Conservation (phyloP, 768 basidiomycete genomes). For the Panus rudis region DNA sequence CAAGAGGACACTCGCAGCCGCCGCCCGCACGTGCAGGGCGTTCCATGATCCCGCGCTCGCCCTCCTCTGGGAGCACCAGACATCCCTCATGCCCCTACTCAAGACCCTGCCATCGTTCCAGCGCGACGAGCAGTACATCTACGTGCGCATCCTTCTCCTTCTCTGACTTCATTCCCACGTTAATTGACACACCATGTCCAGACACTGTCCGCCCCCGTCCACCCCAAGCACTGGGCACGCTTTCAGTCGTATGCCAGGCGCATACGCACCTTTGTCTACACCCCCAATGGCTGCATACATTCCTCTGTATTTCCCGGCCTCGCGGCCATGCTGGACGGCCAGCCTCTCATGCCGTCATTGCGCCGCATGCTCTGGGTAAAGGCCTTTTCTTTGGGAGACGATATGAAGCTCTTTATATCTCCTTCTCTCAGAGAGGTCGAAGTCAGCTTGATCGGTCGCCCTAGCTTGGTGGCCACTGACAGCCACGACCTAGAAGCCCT, state of each 20-base stretch:
- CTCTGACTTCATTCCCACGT: background rate
- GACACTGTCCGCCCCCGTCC: background rate
- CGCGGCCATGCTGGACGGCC: background rate
- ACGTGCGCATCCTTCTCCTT: too few relatives aligned
- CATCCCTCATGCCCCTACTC: conserved; percentile 3
- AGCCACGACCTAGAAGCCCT: background rate
- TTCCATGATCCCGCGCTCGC: conserved; percentile 3
- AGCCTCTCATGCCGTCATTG: background rate
- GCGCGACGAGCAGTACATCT: too few relatives aligned
- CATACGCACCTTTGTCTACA: background rate
- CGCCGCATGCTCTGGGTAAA: background rate
- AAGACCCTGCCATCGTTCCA: background rate
- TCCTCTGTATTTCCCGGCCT: background rate
- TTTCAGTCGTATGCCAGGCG: background rate
- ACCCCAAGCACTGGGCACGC: background rate
- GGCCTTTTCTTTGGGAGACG: background rate
- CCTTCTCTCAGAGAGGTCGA: background rate
- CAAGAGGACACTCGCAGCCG: conserved; percentile 2
- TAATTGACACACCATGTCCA: background rate
- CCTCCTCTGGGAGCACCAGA: conserved; percentile 5
- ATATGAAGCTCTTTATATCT: background rate
- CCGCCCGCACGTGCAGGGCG: conserved; percentile 2
- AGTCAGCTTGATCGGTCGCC: background rate
- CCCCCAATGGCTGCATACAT: background rate
- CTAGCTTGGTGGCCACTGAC: background rate